Base-by-base conservation (phyloP, 768 basidiomycete genomes). In the Tylopilus sp. region DNA sequence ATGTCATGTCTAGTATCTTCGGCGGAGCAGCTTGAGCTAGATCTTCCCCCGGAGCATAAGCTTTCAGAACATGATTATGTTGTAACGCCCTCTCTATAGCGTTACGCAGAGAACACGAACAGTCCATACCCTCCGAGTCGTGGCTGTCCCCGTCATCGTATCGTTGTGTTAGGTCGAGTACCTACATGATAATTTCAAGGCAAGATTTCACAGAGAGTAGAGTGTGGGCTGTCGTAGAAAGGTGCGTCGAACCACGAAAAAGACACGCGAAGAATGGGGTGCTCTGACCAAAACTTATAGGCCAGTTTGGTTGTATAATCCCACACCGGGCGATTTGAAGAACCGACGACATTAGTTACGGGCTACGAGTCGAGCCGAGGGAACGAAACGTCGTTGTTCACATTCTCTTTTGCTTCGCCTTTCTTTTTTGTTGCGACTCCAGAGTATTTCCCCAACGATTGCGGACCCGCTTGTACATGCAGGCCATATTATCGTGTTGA, bases 221-320 rank as follows among this genome's bases (percentile, higher is more conserved):
- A 88, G 68, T 97, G 93, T 83, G 57, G 93, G 95, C 67, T 95
- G 93, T 69, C 93, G 93, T 58, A 91, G 92, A 62, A 95, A 94
- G 80, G 92, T 91, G 53, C 23, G 58, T 52, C 7, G 31, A 28
- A 13, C 22, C 21, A 22, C 18, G 17, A 2, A 10, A 8, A n/a
- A n/a, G 25, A 10, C 38, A 9, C 23, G n/a, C 8, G 3, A 31
- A 7, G 2, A n/a, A n/a, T n/a, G n/a, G n/a, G n/a, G n/a, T 36
- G 28, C 22, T 31, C 41, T 56, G 25, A 54, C 11, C 8, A 36
- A 18, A 22, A 6, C n/a, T n/a, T n/a, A n/a, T n/a, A n/a, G n/a
- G n/a, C n/a, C n/a, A 2, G 6, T 7, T 13, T 61, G 94, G 85
- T 68, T 97, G n/a, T n/a, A n/a, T n/a, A n/a, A n/a, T n/a, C n/a